Conservation (phyloP, 2,329 filamentous ascomycete genomes). For the Microascus cirrosus region DNA sequence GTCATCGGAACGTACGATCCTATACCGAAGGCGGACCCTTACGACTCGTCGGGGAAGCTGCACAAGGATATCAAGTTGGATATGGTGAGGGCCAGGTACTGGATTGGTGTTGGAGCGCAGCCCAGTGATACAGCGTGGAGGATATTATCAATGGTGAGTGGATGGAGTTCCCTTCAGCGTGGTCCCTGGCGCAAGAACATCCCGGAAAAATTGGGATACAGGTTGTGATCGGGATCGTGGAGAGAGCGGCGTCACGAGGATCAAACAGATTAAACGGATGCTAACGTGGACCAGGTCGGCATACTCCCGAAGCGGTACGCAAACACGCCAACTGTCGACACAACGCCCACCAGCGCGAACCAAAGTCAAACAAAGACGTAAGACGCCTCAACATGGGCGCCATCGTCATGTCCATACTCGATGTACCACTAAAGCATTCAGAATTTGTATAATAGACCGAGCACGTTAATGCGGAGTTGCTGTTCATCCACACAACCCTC, state of each 20-base stretch:
- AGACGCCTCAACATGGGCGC: neutral
- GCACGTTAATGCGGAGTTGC: neutral
- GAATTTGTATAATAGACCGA: neutral
- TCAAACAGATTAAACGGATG: neutral
- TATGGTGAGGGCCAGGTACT: slow-evolving; percentile 72
- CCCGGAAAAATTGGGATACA: neutral
- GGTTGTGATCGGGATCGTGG: neutral
- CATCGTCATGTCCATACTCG: neutral
- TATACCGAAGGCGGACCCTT: slow-evolving; percentile 49
- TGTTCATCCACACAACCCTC: neutral
- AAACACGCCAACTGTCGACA: neutral
- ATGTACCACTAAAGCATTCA: slow-evolving; percentile 2
- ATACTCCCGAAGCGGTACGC: slow-evolving; percentile 3
- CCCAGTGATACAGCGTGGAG: slow-evolving; percentile 85
- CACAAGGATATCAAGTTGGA: slow-evolving; percentile 93
- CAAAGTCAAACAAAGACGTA: neutral
- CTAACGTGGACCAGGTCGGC: slow-evolving; percentile 1
- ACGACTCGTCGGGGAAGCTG: slow-evolving; percentile 51
- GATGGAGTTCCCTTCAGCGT: neutral
- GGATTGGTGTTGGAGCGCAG: slow-evolving; percentile 93
- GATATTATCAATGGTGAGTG: slow-evolving; percentile 64
- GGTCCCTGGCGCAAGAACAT: neutral
- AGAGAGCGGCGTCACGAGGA: neutral
- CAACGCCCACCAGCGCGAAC: neutral
- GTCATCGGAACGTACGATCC: slow-evolving; percentile 76